phyloP scores from a whole-genome alignment of 495 filamentous ascomycete species.

The Pseudomonodictys pantanalensis region DNA sequence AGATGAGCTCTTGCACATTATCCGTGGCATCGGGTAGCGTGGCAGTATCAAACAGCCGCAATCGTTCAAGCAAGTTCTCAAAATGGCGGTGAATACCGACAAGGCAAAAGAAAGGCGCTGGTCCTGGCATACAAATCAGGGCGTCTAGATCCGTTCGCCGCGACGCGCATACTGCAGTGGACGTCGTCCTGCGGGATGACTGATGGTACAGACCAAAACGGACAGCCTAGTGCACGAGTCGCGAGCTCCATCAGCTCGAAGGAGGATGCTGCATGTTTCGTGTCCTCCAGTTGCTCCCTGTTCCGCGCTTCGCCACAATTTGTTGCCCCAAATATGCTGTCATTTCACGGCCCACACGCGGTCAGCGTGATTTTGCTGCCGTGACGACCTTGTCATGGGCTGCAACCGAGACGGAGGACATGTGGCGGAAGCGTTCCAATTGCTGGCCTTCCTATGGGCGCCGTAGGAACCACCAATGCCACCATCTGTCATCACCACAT shows the following conservation, averaged over 20 bases:
- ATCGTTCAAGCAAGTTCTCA: constrained; percentile 20
- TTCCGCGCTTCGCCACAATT: constrained; percentile 14
- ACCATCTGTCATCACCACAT: constrained; percentile 16
- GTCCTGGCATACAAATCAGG: not conserved
- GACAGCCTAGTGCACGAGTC: constrained; percentile 16
- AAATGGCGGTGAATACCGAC: constrained; percentile 28
- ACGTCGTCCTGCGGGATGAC: not conserved
- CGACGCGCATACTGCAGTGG: not conserved
- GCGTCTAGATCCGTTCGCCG: not conserved
- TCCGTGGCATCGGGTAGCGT: constrained; percentile 17
- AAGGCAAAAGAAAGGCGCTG: not conserved
- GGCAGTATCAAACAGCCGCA: constrained; percentile 29
- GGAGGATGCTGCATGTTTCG: constrained; percentile 12
- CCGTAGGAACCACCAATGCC: not conserved
- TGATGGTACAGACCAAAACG: no score
- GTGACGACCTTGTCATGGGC: constrained; percentile 17
- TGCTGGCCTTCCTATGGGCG: not conserved
- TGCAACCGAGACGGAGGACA: not conserved
- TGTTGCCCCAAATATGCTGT: constrained; percentile 11
- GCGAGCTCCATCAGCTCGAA: constrained; percentile 2
- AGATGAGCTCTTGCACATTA: constrained; percentile 6
- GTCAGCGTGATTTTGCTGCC: not conserved
- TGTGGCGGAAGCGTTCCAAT: not conserved
- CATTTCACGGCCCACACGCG: not conserved
- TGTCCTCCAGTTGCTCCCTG: not conserved